Evolutionary conservation across 2,329 filamentous ascomycete genomes (phyloP), one percentile per base, ranked within the genome.

Genomic region (Colletotrichum lindemuthianum): DNA sequence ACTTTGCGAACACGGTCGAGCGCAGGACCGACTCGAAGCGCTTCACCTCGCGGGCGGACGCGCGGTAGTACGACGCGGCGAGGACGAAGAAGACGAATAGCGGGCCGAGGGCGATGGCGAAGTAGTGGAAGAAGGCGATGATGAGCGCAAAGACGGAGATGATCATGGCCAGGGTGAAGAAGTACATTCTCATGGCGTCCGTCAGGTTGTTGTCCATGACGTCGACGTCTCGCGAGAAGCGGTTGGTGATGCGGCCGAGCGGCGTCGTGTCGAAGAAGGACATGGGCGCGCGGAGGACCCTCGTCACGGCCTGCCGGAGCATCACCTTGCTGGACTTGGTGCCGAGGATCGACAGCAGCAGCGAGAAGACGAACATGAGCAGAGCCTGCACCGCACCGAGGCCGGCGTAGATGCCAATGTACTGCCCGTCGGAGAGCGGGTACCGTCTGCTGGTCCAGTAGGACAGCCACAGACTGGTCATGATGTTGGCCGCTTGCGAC

Each of bases 241-340:
- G 92, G 76, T 98, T 98, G 24, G 93, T 97, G 75, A 98, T 97
- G 41, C 95, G 90, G 16, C 96, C 96, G 1, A 98, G 85, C 0
- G 96, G 96, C 1, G 96, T 98, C 0, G 96, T 98, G 72, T 99
- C 96, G 79, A 98, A 98, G 80, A 98, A 98, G 5, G 92, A 91
- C 93, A 90, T 89, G n/a, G 88, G 88, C 3, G 88, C 88, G 33
- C 88, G 82, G n/a, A 90, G 79, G 1, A 96, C 92, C 13, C 92
- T 86, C 8, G 84, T 88, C 71, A 98, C 92, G 7, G 96, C 95
- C 40, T 88, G 83, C 36, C 90, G 87, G 54, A 98, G 85, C 87
- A 98, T 93, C 43, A 84, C 84, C 75, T 91, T 95, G 73, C 92
- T 96, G 6, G 94, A 87, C 16, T 86, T 88, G 1, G 96, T 97